Evolutionary conservation across 1,284 basidiomycete genomes (phyloP), one percentile per base, ranked within the genome.

Genomic region (Amylostereum chailletii): DNA sequence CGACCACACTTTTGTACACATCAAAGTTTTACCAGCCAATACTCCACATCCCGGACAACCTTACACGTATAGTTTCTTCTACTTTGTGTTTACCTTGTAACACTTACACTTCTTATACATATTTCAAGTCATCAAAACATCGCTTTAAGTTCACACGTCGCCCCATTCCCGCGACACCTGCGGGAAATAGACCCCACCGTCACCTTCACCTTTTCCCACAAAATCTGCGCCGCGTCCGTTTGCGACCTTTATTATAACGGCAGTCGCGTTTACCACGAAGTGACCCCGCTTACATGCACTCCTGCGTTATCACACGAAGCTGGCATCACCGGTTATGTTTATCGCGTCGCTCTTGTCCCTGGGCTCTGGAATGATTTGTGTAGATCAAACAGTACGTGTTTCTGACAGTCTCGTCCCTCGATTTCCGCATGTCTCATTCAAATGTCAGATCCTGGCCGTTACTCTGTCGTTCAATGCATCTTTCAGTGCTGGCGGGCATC

Each of bases 131-230:
- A 38, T n/a, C 34, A 44, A 5, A 46, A 42, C n/a, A 5, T 43
- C 0, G 49, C 50, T 30, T 55, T 53, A 19, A 53, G 55, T 41
- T 55, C 57, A 55, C 54, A 58, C 49, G 55, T 61, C 34, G 71
- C 73, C 11, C 66, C 68, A 40, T 65, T 68, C 37, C 69, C 79
- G 34, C 78, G 83, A 29, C 71, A 70, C 11, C 67, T 86, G 47
- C 64, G 65, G 9, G 63, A 69, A 45, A 83, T 86, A 55, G 78
- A 86, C 57, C 79, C 81, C 0, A 79, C 77, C 3, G 71, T 86
- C 30, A 77, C 82, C 9, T 78, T 85, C 57, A 60, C 74, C 31
- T 72, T 77, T 1, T 66, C 61, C 1, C 63, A 68, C 4, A 58
- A 65, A 2, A 64, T 78, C 19, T 60, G 62, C 10, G 77, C 80